phyloP scores from a whole-genome alignment of 306 rosid genomes.

The Mimosa pudica region DNA sequence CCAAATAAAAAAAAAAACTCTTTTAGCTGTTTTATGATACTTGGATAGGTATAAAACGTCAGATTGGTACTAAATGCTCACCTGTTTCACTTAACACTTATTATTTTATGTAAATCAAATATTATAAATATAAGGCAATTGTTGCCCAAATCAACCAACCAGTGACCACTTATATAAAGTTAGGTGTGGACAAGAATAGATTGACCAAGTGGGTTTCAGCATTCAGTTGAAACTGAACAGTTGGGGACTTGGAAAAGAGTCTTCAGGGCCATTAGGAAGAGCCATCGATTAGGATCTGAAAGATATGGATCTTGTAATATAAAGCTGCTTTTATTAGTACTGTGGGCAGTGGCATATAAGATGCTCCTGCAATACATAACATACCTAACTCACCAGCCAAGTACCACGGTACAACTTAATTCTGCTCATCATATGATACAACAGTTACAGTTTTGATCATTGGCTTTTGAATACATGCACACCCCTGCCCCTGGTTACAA shows the following conservation, averaged over 20 bases:
- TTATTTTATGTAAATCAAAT: neutral
- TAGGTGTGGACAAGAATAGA: neutral
- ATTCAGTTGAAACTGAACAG: neutral
- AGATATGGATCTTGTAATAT: neutral
- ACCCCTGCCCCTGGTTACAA: neutral
- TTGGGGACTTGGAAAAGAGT: neutral
- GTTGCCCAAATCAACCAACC: neutral
- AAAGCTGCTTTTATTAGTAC: conserved; percentile 16
- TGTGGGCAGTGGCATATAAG: conserved; percentile 4
- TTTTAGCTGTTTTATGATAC: neutral
- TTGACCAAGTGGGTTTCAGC: neutral
- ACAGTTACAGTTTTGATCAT: conserved; percentile 1
- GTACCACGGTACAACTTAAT: conserved; percentile 12
- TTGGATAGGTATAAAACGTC: neutral
- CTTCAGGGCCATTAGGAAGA: neutral
- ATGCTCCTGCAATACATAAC: conserved; percentile 17
- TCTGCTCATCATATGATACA: conserved; percentile 6
- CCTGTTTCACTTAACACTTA: neutral
- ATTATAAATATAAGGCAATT: neutral
- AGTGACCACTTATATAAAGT: neutral
- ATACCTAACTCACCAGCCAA: neutral
- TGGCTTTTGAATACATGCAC: conserved; percentile 3
- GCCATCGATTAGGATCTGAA: conserved; percentile 6
- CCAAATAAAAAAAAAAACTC: neutral
- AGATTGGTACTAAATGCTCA: neutral